Conservation (phyloP, 805 yeast species). For the Suhomyces sp. region DNA sequence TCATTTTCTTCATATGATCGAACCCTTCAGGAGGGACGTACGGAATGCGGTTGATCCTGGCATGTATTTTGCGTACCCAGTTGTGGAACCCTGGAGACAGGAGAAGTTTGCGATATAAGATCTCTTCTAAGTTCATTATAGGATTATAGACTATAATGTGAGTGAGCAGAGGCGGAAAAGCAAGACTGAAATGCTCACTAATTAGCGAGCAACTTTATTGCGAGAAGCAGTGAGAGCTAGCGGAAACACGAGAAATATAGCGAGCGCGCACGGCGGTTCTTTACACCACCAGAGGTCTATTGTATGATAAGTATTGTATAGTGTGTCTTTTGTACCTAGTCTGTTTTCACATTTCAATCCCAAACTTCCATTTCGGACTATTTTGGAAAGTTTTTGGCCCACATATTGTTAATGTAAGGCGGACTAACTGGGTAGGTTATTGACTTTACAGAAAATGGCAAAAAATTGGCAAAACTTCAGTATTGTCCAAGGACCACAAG, state of each 20-base stretch:
- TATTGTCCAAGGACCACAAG: no score
- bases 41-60: constrained; percentile 59
- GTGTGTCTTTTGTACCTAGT: background rate
- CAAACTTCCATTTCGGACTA: background rate
- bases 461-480: background rate
- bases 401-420: background rate
- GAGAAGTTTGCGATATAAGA: constrained; percentile 44
- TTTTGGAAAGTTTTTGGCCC: background rate
- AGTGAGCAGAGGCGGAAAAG: background rate
- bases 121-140: constrained; percentile 44
- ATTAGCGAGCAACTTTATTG: constrained; percentile 7
- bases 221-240: background rate
- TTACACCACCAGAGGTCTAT: background rate
- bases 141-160: constrained; percentile 8
- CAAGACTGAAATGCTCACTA: background rate
- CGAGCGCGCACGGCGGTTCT: background rate
- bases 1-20: constrained; percentile 16
- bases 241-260: background rate
- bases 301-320: background rate
- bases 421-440: background rate
- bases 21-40: constrained; percentile 29
- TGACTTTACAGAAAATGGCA: background rate
- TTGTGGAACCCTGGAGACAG: constrained; percentile 57
- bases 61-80: constrained; percentile 62
- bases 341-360: background rate